Evolutionary conservation across 2,329 filamentous ascomycete species (phyloP).

Genomic region (Stagonosporopsis vannaccii): DNA sequence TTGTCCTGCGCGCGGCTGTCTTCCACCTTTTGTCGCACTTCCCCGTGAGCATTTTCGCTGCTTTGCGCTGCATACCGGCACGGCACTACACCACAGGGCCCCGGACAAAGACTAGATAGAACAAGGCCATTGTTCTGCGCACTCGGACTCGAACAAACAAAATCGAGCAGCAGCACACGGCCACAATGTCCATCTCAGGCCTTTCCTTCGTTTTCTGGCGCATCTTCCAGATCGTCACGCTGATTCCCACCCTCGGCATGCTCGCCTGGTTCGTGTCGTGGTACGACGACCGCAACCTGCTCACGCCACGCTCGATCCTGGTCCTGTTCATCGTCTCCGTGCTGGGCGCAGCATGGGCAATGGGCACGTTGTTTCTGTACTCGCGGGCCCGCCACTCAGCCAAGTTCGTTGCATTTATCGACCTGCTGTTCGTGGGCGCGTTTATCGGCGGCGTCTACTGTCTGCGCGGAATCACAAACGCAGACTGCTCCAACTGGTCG

Average conservation of each 20-base stretch:
- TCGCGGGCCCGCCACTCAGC: slow-evolving; percentile 65
- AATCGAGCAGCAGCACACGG: slow-evolving; percentile 9
- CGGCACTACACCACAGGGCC: too few species aligned
- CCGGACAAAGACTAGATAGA: neutral
- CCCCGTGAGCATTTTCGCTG: neutral
- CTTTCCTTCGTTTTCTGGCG: slow-evolving; percentile 69
- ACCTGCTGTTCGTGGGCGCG: slow-evolving; percentile 68
- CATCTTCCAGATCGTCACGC: slow-evolving; percentile 66
- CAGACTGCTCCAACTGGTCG: slow-evolving; percentile 71
- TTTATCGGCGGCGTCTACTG: slow-evolving; percentile 68
- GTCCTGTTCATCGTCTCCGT: slow-evolving; percentile 71
- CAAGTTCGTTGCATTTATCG: slow-evolving; percentile 66
- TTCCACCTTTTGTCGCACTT: slow-evolving; percentile 1
- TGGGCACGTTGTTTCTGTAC: slow-evolving; percentile 68
- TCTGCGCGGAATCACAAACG: slow-evolving; percentile 63
- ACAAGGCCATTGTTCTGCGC: slow-evolving; percentile 9
- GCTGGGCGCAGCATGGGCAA: slow-evolving; percentile 66
- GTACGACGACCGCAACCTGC: slow-evolving; percentile 63
- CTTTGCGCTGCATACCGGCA: neutral
- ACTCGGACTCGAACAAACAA: neutral
- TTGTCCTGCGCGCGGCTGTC: slow-evolving; percentile 5
- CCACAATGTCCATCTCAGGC: slow-evolving; percentile 58
- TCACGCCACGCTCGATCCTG: slow-evolving; percentile 67
- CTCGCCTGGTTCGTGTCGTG: slow-evolving; percentile 66
- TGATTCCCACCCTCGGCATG: slow-evolving; percentile 70